Evolutionary conservation across 306 rosid genomes (phyloP).

Genomic region (Pueraria montana): DNA sequence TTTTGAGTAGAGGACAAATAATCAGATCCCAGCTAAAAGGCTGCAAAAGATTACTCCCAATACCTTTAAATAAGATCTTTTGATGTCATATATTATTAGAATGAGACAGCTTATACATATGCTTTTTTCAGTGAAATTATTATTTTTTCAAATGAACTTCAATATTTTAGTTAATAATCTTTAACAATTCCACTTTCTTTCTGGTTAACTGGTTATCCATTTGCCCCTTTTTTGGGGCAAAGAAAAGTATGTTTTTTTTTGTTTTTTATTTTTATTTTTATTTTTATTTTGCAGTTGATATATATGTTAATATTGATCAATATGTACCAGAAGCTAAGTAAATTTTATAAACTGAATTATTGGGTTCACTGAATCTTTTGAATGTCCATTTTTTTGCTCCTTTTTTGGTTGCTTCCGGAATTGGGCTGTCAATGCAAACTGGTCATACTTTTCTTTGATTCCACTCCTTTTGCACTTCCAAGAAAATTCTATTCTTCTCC

Average conservation of each 20-base stretch:
- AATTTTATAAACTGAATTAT: background rate
- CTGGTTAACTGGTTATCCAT: background rate
- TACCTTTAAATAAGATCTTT: constrained; percentile 1
- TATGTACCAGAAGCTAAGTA: background rate
- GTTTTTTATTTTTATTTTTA: no score
- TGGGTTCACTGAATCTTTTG: constrained; percentile 18
- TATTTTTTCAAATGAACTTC: background rate
- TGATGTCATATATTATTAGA: background rate
- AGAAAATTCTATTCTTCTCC: constrained; percentile 51
- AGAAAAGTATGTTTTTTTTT: no score
- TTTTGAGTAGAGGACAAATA: background rate
- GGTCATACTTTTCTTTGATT: constrained; percentile 67
- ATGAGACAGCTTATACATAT: background rate
- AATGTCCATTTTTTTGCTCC: constrained; percentile 1
- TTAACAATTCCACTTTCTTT: background rate
- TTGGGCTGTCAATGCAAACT: constrained; percentile 35
- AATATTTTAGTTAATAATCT: background rate
- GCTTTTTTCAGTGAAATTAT: background rate
- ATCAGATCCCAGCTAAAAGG: constrained; percentile 11
- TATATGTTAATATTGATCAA: background rate
- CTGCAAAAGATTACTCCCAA: background rate
- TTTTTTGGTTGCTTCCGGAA: constrained; percentile 39
- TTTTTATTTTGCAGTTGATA: no score
- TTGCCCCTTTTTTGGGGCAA: no score
- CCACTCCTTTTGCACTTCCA: constrained; percentile 59